Base-by-base conservation (phyloP, 2,329 filamentous ascomycete species). In the Cordyceps cateniannulata region DNA sequence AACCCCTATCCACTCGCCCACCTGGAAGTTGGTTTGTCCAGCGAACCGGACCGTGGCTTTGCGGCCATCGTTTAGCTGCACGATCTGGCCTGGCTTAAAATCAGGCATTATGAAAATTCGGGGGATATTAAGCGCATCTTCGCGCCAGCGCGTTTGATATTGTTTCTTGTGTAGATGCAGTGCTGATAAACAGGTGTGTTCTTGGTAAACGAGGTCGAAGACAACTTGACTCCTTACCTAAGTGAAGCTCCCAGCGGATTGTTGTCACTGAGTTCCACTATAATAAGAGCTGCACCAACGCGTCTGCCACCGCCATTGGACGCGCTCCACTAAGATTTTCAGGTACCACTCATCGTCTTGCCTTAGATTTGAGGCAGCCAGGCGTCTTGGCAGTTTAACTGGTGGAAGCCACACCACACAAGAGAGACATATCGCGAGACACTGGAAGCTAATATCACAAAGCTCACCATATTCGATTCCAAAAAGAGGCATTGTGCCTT, bases 1-100 rank as follows among this genome's bases (percentile, higher is more conserved):
- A 62, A 98, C 84, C 65, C 93, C 93, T 62, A 97, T 81, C 91
- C 93, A 98, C 63, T 90, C 86, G 64, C 93, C 93, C 6, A 82
- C 78, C 62, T 91, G 86, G 75, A 98, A 96, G 67, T 84, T 79
- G 42, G 93, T 91, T 60, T 82, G 78, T 69, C 95, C 95, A 63
- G 91, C 79, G 75, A 90, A 99, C 68, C 90, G 90, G 65, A 99
- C 84, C 63, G 84, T 83, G 67, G 85, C 95, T 67, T 83, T 83
- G 67, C 89, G 87, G 69, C 89, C 89, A 75, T 96, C 89, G 69
- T 81, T 85, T 66, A 96, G 86, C 75, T 87, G 85, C 74, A 98
- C 84, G 65, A 83, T 85, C 77, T 95, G 89, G 68, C 91, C 93
- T 63, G 79, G 73, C 69, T 77, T 79, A 68, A 85, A 77, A 64